Conservation (phyloP, 1,284 basidiomycete species). For the Apiotrichum domesticum region DNA sequence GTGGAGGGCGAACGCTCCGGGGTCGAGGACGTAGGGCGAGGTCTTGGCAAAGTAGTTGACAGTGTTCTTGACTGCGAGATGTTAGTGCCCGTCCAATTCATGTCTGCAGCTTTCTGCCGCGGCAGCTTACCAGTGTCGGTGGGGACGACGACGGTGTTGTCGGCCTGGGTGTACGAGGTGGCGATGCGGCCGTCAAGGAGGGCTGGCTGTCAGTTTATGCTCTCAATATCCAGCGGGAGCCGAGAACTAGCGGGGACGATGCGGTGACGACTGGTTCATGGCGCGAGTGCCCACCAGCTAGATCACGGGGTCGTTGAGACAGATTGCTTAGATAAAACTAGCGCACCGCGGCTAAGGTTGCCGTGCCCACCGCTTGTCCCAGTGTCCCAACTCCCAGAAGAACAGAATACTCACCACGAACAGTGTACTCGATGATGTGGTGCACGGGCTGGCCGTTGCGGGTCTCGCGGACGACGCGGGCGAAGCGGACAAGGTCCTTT, state of each 20-base stretch:
- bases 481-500: slow-evolving; percentile 78
- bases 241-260: too few relatives aligned
- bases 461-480: slow-evolving; percentile 68
- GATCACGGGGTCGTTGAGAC: too few relatives aligned
- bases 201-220: slow-evolving; percentile 29
- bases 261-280: too few relatives aligned
- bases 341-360: too few relatives aligned
- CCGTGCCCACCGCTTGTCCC: not conserved
- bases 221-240: too few relatives aligned
- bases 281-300: too few relatives aligned
- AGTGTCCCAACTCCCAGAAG: too few relatives aligned
- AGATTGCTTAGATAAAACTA: too few relatives aligned
- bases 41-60: slow-evolving; percentile 81
- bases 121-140: slow-evolving; percentile 70
- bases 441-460: slow-evolving; percentile 57
- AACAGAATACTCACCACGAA: slow-evolving; percentile 47
- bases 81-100: too few relatives aligned
- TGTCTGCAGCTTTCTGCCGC: slow-evolving; percentile 6
- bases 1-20: slow-evolving; percentile 81
- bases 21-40: slow-evolving; percentile 72
- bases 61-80: slow-evolving; percentile 75
- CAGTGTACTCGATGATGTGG: slow-evolving; percentile 42
- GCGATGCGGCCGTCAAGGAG: slow-evolving; percentile 75
- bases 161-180: slow-evolving; percentile 69
- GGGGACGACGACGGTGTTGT: slow-evolving; percentile 76